phyloP scores from a whole-genome alignment of 331 rosid species.

The Malus hybrid region DNA sequence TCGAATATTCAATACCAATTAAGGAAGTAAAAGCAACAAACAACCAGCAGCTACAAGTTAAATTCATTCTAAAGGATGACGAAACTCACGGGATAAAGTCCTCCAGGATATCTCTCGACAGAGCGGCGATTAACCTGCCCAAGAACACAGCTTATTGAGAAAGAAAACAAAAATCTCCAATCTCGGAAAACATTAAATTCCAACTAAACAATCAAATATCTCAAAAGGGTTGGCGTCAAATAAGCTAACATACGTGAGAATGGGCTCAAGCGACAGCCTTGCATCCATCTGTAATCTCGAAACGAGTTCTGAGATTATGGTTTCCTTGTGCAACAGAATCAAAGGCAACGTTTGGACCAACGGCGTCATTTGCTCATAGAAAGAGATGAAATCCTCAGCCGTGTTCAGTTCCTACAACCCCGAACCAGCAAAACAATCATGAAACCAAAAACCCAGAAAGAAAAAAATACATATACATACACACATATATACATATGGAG shows the following conservation, averaged over 20 bases:
- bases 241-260: conserved; percentile 50
- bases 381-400: conserved; percentile 77
- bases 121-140: conserved; percentile 68
- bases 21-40: background rate
- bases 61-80: conserved; percentile 15
- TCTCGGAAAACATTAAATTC: conserved; percentile 2
- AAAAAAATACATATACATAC: too few relatives aligned
- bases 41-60: background rate
- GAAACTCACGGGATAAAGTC: conserved; percentile 82
- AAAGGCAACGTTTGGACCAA: conserved; percentile 63
- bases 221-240: background rate
- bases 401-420: conserved; percentile 70
- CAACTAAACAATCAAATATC: background rate
- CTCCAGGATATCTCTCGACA: conserved; percentile 73
- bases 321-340: conserved; percentile 70
- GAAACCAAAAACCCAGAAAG: background rate
- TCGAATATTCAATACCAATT: background rate
- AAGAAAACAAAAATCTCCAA: conserved; percentile 3
- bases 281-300: conserved; percentile 65
- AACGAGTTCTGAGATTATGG: conserved; percentile 52
- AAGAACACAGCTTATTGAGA: background rate
- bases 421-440: background rate
- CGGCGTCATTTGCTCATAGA: conserved; percentile 63
- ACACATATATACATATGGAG: too few relatives aligned
- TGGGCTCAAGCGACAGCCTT: conserved; percentile 77